phyloP scores from a whole-genome alignment of 2,329 filamentous ascomycete genomes.

The Aspergillus uvarum region DNA sequence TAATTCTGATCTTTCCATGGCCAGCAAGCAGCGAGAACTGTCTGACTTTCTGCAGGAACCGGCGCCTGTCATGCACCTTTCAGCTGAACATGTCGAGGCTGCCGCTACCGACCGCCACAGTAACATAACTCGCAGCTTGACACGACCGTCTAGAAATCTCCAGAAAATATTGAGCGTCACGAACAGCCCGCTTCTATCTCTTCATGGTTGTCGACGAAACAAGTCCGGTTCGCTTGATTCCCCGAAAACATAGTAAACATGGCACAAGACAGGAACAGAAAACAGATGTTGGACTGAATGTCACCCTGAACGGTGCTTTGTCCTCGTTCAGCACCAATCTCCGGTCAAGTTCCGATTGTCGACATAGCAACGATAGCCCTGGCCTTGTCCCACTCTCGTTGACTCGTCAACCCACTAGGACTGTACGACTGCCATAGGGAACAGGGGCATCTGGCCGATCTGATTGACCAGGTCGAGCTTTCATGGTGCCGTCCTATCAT shows the following conservation, averaged over 20 bases:
- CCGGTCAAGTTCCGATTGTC: neutral
- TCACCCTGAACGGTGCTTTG: slow-evolving; percentile 13
- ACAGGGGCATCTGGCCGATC: neutral
- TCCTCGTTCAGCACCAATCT: slow-evolving; percentile 12
- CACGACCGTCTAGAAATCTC: neutral
- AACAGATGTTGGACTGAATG: slow-evolving; percentile 1
- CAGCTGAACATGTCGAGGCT: slow-evolving; percentile 17
- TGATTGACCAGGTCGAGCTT: neutral
- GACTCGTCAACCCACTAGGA: neutral
- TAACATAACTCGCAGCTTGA: slow-evolving; percentile 1
- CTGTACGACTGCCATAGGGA: neutral
- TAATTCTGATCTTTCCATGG: slow-evolving; percentile 19
- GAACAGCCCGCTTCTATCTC: neutral
- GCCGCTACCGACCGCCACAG: neutral
- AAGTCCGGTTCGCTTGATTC: neutral
- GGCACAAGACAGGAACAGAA: neutral
- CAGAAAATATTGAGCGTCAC: neutral
- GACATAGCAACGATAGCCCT: neutral
- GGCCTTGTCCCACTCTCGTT: neutral
- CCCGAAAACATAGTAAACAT: neutral
- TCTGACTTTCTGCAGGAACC: slow-evolving; percentile 32
- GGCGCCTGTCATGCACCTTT: slow-evolving; percentile 29
- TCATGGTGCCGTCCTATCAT: neutral
- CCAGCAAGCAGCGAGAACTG: neutral
- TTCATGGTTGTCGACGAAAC: neutral